These are phyloP conservation scores for Pyrenula aspistea DNA, from an alignment of 495 filamentous ascomycete genomes.

Conservation along the genomic window DNA sequence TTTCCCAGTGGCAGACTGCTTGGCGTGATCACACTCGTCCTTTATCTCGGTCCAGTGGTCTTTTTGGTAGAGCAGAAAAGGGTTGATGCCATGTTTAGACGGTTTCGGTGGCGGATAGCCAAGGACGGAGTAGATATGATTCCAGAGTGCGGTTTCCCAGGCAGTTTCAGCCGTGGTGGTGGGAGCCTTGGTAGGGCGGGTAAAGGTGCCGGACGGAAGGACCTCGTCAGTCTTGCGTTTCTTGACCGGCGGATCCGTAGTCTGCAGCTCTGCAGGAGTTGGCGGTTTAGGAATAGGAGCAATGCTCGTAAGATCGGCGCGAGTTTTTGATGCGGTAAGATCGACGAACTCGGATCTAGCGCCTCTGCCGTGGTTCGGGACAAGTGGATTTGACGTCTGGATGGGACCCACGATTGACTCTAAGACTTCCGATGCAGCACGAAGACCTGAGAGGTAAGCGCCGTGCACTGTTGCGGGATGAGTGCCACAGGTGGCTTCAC, in stretches of 20 bases:
- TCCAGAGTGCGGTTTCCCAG: slow-evolving; percentile 64
- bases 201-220: slow-evolving; percentile 1
- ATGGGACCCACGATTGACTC: slow-evolving; percentile 73
- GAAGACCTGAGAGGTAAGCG: slow-evolving; percentile 84
- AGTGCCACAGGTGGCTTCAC: slow-evolving; percentile 88
- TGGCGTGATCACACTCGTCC: slow-evolving; percentile 53
- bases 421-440: slow-evolving; percentile 76
- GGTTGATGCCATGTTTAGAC: slow-evolving; percentile 22
- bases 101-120: slow-evolving; percentile 65
- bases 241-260: background rate
- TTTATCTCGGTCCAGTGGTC: slow-evolving; percentile 69
- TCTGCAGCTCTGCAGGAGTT: slow-evolving; percentile 1
- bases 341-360: slow-evolving; percentile 9
- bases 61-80: slow-evolving; percentile 58
- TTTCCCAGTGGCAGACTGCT: slow-evolving; percentile 50
- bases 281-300: slow-evolving; percentile 5
- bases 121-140: slow-evolving; percentile 52
- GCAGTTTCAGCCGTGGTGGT: slow-evolving; percentile 18
- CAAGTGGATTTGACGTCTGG: slow-evolving; percentile 57
- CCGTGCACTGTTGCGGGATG: slow-evolving; percentile 96
- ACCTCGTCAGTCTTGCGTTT: slow-evolving; percentile 40
- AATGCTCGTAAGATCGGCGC: slow-evolving; percentile 11
- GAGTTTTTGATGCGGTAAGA: slow-evolving; percentile 16
- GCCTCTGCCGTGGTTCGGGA: slow-evolving; percentile 16
- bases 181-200: background rate